Evolutionary conservation across 208 protist species (phyloP), one percentile per base, ranked within the genome.

Genomic region (Crithidia thermophila): DNA sequence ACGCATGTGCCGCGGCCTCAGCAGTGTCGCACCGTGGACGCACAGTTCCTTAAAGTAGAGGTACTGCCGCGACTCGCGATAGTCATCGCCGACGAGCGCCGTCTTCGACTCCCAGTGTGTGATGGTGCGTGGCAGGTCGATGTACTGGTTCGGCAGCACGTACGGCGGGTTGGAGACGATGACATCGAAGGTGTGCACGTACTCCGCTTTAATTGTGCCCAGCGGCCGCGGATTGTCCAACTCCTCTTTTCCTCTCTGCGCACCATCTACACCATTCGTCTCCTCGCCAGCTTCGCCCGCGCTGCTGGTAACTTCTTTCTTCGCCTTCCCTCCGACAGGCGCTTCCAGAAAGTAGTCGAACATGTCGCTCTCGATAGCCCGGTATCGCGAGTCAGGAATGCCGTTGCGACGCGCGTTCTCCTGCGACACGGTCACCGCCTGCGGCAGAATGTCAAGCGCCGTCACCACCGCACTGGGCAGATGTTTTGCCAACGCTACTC

Each of bases 151-250:
- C 2, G 88, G 88, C 45, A 93, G 57, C 6, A 94, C 75, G 63
- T 96, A 96, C 4, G 91, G 91, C 25, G 91, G 91, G 73, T 94
- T 96, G n/a, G 79, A 84, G 1, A 96, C 87, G 27, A 96, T 71
- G 39, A 90, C 58, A 51, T 96, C 91, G 72, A 94, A 93, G 8
- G 72, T 82, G 43, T 68, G 78, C 2, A 40, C 46, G 52, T 80
- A 65, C 49, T 34, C 30, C 14, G 31, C 25, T 36, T 31, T 42
- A 8, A 71, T 27, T 0, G 46, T 62, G 34, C 71, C 43, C 2
- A 68, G n/a, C 11, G 52, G 57, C 13, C 57, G 56, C n/a, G n/a
- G n/a, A n/a, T n/a, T n/a, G n/a, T n/a, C n/a, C n/a, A n/a, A n/a
- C n/a, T 77, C 69, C 27, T n/a, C 33, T 7, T n/a, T 13, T 1